Conservation (phyloP, 805 yeast species). For the Wilhelminamyces savonicus region DNA sequence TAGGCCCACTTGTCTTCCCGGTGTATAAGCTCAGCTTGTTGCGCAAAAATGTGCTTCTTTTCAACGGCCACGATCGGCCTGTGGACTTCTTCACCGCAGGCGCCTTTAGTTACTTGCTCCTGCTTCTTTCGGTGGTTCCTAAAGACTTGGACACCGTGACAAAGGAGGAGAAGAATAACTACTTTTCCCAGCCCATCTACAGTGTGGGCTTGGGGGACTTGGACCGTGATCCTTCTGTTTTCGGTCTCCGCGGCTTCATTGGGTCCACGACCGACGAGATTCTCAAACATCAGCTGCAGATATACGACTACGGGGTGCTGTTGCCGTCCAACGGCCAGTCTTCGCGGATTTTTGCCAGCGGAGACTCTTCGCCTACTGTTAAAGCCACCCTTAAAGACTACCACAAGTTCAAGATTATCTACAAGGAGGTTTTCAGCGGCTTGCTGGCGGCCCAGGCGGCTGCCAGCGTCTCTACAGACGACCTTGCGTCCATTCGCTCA, state of each 20-base stretch:
- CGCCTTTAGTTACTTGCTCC: constrained; percentile 50
- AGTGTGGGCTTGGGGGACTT: constrained; percentile 57
- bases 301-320: constrained; percentile 43
- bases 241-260: constrained; percentile 32
- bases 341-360: constrained; percentile 4
- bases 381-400: constrained; percentile 33
- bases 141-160: constrained; percentile 35
- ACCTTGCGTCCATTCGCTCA: constrained; percentile 23
- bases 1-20: constrained; percentile 63
- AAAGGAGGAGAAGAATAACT: constrained; percentile 4
- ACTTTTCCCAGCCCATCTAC: constrained; percentile 46
- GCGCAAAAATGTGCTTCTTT: constrained; percentile 45
- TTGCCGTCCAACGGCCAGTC: constrained; percentile 12
- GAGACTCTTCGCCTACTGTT: constrained; percentile 7
- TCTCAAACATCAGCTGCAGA: constrained; percentile 43
- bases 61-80: constrained; percentile 2
- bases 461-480: constrained; percentile 17
- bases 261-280: constrained; percentile 67
- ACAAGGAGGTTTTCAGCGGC: constrained; percentile 12
- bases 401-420: constrained; percentile 26
- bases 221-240: too few species aligned
- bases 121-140: constrained; percentile 61
- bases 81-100: constrained; percentile 19
- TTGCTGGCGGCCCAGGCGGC: constrained; percentile 7
- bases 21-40: constrained; percentile 59